Percentiles rank a stretch among this genome's conserved stretches.
These are phyloP conservation scores for Artomyces pyxidatus DNA, from an alignment of 768 basidiomycete species.

Conservation along the genomic window DNA sequence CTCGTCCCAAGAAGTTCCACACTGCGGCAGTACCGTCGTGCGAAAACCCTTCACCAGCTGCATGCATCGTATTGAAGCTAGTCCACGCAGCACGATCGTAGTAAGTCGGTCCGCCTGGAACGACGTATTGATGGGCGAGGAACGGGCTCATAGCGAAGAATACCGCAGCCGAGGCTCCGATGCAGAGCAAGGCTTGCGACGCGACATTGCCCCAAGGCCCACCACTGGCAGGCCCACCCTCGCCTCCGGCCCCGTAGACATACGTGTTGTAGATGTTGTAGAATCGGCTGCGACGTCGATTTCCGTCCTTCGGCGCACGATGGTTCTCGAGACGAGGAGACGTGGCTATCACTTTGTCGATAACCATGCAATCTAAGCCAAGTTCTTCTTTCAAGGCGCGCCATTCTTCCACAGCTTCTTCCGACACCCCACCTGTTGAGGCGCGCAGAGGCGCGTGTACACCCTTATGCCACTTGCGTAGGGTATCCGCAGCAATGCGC, in stretches of 20 bases:
- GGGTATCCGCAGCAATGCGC: slow-evolving; percentile 45
- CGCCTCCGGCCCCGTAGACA: slow-evolving; percentile 39
- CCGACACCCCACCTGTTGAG: slow-evolving; percentile 46
- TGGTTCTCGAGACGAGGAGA: slow-evolving; percentile 3
- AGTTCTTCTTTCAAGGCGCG: slow-evolving; percentile 70
- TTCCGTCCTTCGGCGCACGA: slow-evolving; percentile 12
- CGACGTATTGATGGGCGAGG: slow-evolving; percentile 43
- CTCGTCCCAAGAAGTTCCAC: slow-evolving; percentile 63
- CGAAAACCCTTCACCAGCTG: slow-evolving; percentile 61
- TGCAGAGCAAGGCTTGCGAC: slow-evolving; percentile 30
- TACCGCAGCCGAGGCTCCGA: slow-evolving; percentile 55
- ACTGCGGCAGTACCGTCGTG: slow-evolving; percentile 49
- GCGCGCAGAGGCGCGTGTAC: slow-evolving; percentile 37
- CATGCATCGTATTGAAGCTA: slow-evolving; percentile 67
- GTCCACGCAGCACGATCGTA: slow-evolving; percentile 76
- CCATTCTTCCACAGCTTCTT: slow-evolving; percentile 70
- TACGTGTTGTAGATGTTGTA: slow-evolving; percentile 86
- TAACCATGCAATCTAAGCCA: slow-evolving; percentile 67
- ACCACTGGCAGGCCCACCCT: slow-evolving; percentile 18
- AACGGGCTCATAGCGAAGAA: slow-evolving; percentile 56
- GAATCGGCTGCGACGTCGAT: slow-evolving; percentile 42
- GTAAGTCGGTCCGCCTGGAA: slow-evolving; percentile 62
- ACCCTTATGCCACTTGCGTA: slow-evolving; percentile 69
- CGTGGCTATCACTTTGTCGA: slow-evolving; percentile 58
- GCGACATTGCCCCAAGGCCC: slow-evolving; percentile 6